Evolutionary conservation across 805 yeast species (phyloP), one percentile per base, ranked within the genome.

Genomic region (Yarrowia sp.): DNA sequence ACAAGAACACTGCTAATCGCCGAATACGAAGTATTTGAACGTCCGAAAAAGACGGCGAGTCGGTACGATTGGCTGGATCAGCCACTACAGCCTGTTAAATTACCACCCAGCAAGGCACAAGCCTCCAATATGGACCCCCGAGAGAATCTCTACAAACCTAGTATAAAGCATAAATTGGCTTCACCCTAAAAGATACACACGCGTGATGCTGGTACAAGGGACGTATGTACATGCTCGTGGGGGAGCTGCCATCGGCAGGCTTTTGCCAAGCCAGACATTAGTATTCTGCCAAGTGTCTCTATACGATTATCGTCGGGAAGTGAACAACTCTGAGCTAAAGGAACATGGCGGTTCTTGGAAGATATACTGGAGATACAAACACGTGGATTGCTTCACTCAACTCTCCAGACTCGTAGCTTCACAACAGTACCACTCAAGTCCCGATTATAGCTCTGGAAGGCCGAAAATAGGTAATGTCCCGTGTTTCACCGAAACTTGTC

Each of bases 161-260:
- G 56, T 36, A 36, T 36, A 52, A 52, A 52, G 58, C 58, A 52
- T 52, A 52, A 52, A 38, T 20, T 52, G 58, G 38, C 30, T 52
- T 52, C 10, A 15, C 9, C 36, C n/a, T 15, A 24, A 24, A 47
- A 24, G 30, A 24, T 24, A 24, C 30, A 24, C 30, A 24, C 30
- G 30, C 30, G 30, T 24, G 30, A 24, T 24, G 30, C 30, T 24
- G 30, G 30, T 24, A 24, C 7, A 24, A 24, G 30, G 30, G 30
- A 24, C 6, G 30, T 24, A 24, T 24, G 30, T 24, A 24, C 30
- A 24, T 5, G 30, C 30, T 24, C 30, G 30, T 24, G 3, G 30
- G 30, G 30, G 30, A 24, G 30, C 30, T 24, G 30, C 7, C 20
- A n/a, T 36, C 24, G 19, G 40, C 2, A 47, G 38, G 19, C 55